These are phyloP conservation scores for Pseudocercospora musae DNA, from an alignment of 2,329 filamentous ascomycete species.

Conservation along the genomic window DNA sequence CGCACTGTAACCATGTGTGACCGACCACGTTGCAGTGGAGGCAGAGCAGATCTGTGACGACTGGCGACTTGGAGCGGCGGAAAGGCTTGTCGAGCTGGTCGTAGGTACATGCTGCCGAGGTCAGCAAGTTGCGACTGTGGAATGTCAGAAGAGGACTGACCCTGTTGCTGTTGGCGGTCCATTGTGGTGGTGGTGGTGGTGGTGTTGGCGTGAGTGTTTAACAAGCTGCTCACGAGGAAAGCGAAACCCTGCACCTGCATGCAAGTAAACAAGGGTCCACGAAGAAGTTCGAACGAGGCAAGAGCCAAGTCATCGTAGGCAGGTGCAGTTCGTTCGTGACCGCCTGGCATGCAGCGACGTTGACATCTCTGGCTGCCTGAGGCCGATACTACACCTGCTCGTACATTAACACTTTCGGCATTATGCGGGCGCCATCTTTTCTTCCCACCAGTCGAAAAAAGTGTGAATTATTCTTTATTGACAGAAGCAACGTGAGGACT, in stretches of 20 bases:
- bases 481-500: background rate
- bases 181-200: background rate
- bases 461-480: background rate
- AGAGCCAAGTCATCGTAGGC: background rate
- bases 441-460: background rate
- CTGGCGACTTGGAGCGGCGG: background rate
- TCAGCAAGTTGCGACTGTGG: background rate
- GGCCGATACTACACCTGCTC: background rate
- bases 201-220: background rate
- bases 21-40: constrained; percentile 4
- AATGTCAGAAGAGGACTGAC: background rate
- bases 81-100: background rate
- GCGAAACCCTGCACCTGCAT: background rate
- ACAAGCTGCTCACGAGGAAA: background rate
- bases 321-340: too few species aligned
- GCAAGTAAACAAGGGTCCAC: background rate
- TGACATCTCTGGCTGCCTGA: background rate
- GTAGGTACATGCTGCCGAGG: background rate
- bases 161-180: background rate
- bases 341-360: too few species aligned
- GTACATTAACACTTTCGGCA: too few species aligned
- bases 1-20: constrained; percentile 4
- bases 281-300: background rate
- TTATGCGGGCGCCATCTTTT: too few species aligned
- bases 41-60: background rate